Conservation (phyloP, 768 basidiomycete species). For the Hypholoma fasciculare region DNA sequence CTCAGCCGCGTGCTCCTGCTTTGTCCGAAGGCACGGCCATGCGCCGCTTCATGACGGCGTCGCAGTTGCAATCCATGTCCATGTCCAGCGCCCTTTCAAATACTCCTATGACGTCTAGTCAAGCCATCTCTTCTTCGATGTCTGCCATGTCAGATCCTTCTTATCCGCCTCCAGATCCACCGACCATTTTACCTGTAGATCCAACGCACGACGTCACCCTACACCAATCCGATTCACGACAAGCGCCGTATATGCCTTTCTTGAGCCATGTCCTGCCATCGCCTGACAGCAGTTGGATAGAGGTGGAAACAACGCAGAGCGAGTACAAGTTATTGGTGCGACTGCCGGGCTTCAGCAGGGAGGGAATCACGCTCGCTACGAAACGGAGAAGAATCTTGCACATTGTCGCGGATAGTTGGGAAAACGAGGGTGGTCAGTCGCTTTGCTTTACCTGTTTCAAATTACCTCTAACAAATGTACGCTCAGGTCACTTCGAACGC, state of each 20-base stretch:
- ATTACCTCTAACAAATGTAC: not conserved
- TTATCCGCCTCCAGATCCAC: conserved; percentile 52
- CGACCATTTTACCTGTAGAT: conserved; percentile 50
- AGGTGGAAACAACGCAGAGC: conserved; percentile 54
- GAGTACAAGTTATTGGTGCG: conserved; percentile 61
- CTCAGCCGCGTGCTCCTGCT: conserved; percentile 3
- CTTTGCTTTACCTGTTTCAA: conserved; percentile 4
- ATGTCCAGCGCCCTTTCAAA: not conserved
- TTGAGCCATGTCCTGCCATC: conserved; percentile 51
- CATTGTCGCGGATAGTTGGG: conserved; percentile 76
- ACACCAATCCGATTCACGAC: conserved; percentile 2
- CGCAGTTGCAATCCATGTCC: conserved; percentile 4
- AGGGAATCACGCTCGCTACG: conserved; percentile 72
- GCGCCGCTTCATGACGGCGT: conserved; percentile 17
- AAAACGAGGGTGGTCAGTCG: conserved; percentile 52
- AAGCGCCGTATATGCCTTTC: conserved; percentile 45
- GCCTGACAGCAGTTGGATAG: conserved; percentile 64
- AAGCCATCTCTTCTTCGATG: not conserved
- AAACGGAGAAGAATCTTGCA: conserved; percentile 68
- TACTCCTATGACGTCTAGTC: not conserved
- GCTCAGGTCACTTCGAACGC: conserved; percentile 66
- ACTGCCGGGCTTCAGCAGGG: conserved; percentile 65
- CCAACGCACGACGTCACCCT: conserved; percentile 11
- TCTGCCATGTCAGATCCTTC: not conserved
- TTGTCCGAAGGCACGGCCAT: conserved; percentile 17